Evolutionary conservation across 805 yeast species (phyloP), one percentile per base, ranked within the genome.

Genomic region (Yamadazyma akitaensis): DNA sequence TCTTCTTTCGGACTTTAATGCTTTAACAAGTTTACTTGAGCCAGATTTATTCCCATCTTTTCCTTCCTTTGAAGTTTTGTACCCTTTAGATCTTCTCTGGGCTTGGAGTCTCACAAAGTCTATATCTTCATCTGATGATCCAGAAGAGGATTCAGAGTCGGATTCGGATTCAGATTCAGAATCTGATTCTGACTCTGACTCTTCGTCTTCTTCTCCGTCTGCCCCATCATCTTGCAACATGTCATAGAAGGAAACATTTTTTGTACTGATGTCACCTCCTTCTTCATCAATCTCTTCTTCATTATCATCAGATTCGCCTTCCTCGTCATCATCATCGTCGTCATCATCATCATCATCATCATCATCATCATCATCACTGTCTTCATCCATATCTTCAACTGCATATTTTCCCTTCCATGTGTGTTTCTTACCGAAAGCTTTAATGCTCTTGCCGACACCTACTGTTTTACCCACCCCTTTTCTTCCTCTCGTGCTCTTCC

Each of bases 61-160:
- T 4, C 24, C 11, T 12, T 16, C 40, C 10, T 45, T 55, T 3
- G 68, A 75, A 1, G 80, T 79, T 51, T 77, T 76, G 72, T 79
- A 67, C 1, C 81, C 73, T 49, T 67, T 74, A 33, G 79, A 79
- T 64, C 84, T 80, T 51, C 81, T 72, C 60, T 84, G 85, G 9
- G 84, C 86, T 31, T 87, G 85, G 50, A 86, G 64, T 60, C 78
- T 79, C 13, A 85, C 87, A 60, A 83, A 84, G 64, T 86, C 92
- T 2, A 85, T 81, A 53, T 80, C 82, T 82, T 51, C 54, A 53
- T 82, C 88, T 54, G 80, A 84, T 0, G 84, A 79, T 10, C 82
- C 77, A 10, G 77, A 68, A 17, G 72, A 47, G 10, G 47, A 56
- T 4, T 50, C 61, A 34, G 64, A 28, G 10, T 28, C 32, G n/a